Conservation (phyloP, 2,329 filamentous ascomycete species). For the Fusarium marasasianum region DNA sequence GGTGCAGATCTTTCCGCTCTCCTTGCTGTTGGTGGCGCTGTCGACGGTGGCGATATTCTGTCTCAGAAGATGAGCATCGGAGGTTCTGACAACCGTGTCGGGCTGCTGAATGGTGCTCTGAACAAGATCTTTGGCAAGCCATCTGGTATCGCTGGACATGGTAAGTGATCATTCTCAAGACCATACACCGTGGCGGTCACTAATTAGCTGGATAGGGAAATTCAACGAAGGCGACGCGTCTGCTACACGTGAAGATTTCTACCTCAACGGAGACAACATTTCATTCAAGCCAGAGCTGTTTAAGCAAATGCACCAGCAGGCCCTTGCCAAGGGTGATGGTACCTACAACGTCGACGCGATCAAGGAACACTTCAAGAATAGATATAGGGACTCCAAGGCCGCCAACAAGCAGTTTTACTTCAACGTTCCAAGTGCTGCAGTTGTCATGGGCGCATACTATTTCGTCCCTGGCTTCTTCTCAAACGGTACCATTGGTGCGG, state of each 20-base stretch:
- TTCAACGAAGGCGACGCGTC: constrained; percentile 30
- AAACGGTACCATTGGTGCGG: constrained; percentile 22
- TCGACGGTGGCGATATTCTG: constrained; percentile 18
- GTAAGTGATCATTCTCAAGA: neutral
- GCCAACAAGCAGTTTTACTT: constrained; percentile 28
- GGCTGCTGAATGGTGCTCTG: constrained; percentile 8
- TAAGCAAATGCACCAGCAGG: constrained; percentile 21
- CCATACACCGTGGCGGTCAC: too few relatives aligned
- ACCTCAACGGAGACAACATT: constrained; percentile 21
- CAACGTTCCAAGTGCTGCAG: constrained; percentile 3
- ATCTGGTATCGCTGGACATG: constrained; percentile 20
- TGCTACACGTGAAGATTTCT: constrained; percentile 25
- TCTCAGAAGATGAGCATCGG: constrained; percentile 30
- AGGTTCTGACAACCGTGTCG: constrained; percentile 11
- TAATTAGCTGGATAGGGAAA: neutral
- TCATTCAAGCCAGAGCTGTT: constrained; percentile 15
- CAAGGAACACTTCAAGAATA: constrained; percentile 28
- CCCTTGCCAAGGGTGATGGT: constrained; percentile 17
- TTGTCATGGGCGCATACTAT: constrained; percentile 29
- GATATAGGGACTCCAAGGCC: constrained; percentile 16
- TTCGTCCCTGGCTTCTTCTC: constrained; percentile 30
- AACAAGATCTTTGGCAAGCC: constrained; percentile 27
- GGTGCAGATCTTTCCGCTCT: constrained; percentile 14
- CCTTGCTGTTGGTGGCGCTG: constrained; percentile 8
- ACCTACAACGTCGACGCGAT: constrained; percentile 23